Percentiles rank a stretch among this genome's conserved stretches.
phyloP scores from a whole-genome alignment of 192 early-diverging fungal species.

The Backusella westeae region DNA sequence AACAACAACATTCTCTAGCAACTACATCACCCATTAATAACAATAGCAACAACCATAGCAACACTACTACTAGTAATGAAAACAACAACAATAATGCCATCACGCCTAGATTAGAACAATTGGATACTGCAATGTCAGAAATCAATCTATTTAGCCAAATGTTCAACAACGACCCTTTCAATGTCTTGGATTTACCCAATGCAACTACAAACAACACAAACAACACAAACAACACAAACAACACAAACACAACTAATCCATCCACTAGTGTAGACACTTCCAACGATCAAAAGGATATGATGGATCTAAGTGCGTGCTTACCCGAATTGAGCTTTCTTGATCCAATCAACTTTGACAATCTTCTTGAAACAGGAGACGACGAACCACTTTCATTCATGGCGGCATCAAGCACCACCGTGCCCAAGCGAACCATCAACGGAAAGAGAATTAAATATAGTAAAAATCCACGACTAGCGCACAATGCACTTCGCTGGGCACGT shows the following conservation, averaged over 20 bases:
- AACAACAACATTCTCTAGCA: neutral
- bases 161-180: conserved; percentile 15
- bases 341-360: neutral
- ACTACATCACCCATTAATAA: neutral
- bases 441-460: conserved; percentile 24
- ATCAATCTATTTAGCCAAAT: conserved; percentile 17
- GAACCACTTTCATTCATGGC: neutral
- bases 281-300: neutral
- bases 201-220: neutral
- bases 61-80: neutral
- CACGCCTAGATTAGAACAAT: neutral
- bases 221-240: too few species aligned
- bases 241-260: neutral
- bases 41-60: neutral
- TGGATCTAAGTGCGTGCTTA: conserved; percentile 8
- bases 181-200: neutral
- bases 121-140: conserved; percentile 6
- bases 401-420: neutral
- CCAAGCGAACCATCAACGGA: conserved; percentile 17
- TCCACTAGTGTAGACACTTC: neutral
- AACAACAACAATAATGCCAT: neutral
- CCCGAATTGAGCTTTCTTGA: neutral
- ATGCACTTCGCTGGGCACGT: conserved; percentile 2
- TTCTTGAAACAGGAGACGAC: neutral
- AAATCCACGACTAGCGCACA: conserved; percentile 14